A percentile compares a stretch with the other conserved stretches of the same genome.
Evolutionary conservation across 805 yeast species (phyloP).

Genomic region (Isabelozyma gotoi): DNA sequence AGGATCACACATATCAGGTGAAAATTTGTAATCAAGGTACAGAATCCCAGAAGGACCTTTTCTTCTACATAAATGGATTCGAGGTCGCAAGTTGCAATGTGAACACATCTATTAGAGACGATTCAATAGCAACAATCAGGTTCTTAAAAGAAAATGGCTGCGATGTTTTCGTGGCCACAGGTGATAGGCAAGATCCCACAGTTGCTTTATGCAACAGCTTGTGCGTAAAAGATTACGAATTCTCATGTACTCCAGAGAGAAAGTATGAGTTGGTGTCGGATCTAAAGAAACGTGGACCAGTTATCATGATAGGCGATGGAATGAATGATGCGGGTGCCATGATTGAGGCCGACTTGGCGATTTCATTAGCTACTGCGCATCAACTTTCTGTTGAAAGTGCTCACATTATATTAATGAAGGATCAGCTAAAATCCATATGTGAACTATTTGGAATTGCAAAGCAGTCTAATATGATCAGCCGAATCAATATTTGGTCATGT

Average conservation of each 20-base stretch:
- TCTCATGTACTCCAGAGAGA: constrained; percentile 5
- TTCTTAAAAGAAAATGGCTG: constrained; percentile 1
- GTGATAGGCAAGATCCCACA: constrained; percentile 6
- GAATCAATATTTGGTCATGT: constrained; percentile 6
- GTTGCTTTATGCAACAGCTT: constrained; percentile 3
- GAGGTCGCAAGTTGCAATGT: constrained; percentile 3
- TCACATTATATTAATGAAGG: constrained; percentile 6
- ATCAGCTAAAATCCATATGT: constrained; percentile 1
- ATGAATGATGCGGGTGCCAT: constrained; percentile 8
- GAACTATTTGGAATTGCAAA: constrained; percentile 2
- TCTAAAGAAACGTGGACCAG: constrained; percentile 4
- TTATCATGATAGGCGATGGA: constrained; percentile 8
- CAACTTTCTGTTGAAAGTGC: constrained; percentile 7
- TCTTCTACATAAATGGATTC: constrained; percentile 2
- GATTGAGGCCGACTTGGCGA: constrained; percentile 4
- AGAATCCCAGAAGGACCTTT: constrained; percentile 2
- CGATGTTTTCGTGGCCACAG: constrained; percentile 3
- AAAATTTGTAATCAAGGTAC: constrained; percentile 1
- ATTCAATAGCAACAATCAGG: constrained; percentile 1
- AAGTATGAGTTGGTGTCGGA: constrained; percentile 2
- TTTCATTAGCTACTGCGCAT: constrained; percentile 7
- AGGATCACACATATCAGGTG: not conserved
- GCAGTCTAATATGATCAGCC: constrained; percentile 2
- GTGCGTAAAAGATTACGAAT: constrained; percentile 3
- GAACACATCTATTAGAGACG: constrained; percentile 1